These are phyloP conservation scores for Chlamydomonas urium DNA, from an alignment of 139 green algal genomes.

Conservation along the genomic window DNA sequence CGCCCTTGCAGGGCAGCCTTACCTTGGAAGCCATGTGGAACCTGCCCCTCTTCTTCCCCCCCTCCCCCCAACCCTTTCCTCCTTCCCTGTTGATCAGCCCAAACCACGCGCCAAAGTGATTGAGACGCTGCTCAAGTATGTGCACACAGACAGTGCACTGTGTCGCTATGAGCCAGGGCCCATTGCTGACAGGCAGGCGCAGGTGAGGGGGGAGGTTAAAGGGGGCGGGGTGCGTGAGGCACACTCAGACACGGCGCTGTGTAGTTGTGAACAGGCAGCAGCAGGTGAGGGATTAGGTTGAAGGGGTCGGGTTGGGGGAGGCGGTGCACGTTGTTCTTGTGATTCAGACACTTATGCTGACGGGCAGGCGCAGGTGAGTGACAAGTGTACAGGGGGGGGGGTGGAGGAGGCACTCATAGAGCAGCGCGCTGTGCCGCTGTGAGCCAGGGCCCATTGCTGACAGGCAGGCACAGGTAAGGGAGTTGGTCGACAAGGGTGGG, in stretches of 20 bases:
- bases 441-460: slow-evolving; percentile 30
- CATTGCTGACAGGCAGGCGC: slow-evolving; percentile 16
- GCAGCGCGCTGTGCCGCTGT: slow-evolving; percentile 54
- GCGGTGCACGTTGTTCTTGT: background rate
- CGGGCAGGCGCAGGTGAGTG: background rate
- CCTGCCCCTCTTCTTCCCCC: background rate
- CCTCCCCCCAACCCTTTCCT: background rate
- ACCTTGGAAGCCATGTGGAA: too few relatives aligned
- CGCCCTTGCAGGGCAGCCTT: too few relatives aligned
- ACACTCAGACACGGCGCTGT: background rate
- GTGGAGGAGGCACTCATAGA: background rate
- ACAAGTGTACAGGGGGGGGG: background rate
- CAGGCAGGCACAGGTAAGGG: slow-evolving; percentile 25
- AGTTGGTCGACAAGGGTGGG: too few relatives aligned
- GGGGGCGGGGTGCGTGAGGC: background rate
- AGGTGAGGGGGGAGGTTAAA: slow-evolving; percentile 16
- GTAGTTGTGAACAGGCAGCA: background rate
- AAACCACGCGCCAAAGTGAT: slow-evolving; percentile 61
- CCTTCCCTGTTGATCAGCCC: slow-evolving; percentile 43
- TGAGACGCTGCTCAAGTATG: slow-evolving; percentile 73
- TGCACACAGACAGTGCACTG: slow-evolving; percentile 77
- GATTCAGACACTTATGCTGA: background rate
- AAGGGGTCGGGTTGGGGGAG: too few relatives aligned
- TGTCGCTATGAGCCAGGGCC: slow-evolving; percentile 52
- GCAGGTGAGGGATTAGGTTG: too few relatives aligned